These are phyloP conservation scores for Alternaria angustiovoidea DNA, from an alignment of 2,329 filamentous ascomycete species.

Conservation along the genomic window DNA sequence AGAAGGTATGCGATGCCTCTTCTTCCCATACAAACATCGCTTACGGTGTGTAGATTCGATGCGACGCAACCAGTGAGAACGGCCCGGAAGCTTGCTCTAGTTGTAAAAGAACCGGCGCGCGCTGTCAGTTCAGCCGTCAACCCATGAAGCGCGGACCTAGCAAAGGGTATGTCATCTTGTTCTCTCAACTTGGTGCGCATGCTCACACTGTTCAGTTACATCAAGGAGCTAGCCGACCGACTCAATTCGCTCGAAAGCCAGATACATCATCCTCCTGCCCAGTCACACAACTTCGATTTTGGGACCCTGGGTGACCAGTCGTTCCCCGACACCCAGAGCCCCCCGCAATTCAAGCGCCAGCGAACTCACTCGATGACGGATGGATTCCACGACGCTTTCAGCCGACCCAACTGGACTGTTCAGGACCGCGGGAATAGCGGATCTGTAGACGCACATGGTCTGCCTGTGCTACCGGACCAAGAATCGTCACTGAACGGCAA, in stretches of 20 bases:
- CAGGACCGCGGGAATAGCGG: slow-evolving; percentile 46
- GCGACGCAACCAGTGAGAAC: slow-evolving; percentile 52
- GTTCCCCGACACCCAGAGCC: slow-evolving; percentile 41
- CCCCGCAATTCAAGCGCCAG: slow-evolving; percentile 46
- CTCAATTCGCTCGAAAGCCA: slow-evolving; percentile 50
- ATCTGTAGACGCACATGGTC: slow-evolving; percentile 25
- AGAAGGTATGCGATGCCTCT: slow-evolving; percentile 45
- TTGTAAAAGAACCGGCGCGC: slow-evolving; percentile 50
- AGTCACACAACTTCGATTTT: slow-evolving; percentile 44
- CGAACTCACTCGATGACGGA: slow-evolving; percentile 52
- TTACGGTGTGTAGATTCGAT: slow-evolving; percentile 47
- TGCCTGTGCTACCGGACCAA: slow-evolving; percentile 37
- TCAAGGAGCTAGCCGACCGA: slow-evolving; percentile 52
- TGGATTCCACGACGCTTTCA: slow-evolving; percentile 43
- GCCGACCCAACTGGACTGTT: slow-evolving; percentile 43
- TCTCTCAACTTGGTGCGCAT: neutral
- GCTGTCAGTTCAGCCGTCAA: slow-evolving; percentile 53
- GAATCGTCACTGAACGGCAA: slow-evolving; percentile 44
- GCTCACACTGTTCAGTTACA: slow-evolving; percentile 44
- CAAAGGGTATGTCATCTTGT: slow-evolving; percentile 44
- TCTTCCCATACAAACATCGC: slow-evolving; percentile 6
- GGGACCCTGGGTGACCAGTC: slow-evolving; percentile 38
- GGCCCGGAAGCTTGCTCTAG: slow-evolving; percentile 52
- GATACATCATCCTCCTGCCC: slow-evolving; percentile 41
- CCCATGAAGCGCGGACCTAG: slow-evolving; percentile 54